Evolutionary conservation across 192 early-diverging fungal genomes (phyloP).

Genomic region (Geranomyces variabilis): DNA sequence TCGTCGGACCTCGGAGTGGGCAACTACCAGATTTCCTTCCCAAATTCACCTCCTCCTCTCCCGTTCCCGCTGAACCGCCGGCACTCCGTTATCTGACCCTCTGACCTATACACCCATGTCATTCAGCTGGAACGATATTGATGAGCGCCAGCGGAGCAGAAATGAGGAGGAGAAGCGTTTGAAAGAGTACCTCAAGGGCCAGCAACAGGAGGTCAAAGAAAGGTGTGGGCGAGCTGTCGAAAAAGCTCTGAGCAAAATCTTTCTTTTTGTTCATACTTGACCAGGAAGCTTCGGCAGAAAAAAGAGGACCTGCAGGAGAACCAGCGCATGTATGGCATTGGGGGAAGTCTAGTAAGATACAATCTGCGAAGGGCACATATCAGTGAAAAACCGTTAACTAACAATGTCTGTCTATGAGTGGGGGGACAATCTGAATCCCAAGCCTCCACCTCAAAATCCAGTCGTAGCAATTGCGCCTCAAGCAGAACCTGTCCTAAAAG

Average conservation of each 20-base stretch:
- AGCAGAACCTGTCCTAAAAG: not conserved
- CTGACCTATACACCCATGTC: too few species aligned
- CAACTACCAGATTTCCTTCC: too few species aligned
- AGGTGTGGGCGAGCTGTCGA: constrained; percentile 24
- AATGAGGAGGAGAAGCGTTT: constrained; percentile 40
- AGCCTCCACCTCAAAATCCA: not conserved
- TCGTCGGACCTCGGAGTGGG: too few species aligned
- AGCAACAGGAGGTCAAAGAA: constrained; percentile 46
- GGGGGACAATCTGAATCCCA: not conserved
- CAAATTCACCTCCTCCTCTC: too few species aligned
- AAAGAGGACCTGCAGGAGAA: not conserved
- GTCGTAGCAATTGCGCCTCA: constrained; percentile 1
- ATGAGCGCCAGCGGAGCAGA: constrained; percentile 39
- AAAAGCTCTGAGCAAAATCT: not conserved
- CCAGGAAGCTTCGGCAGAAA: not conserved
- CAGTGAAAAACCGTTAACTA: not conserved
- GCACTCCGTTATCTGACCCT: too few species aligned
- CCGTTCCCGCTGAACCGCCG: too few species aligned
- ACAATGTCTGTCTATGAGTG: not conserved
- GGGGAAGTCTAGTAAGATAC: not conserved
- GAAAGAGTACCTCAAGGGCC: constrained; percentile 40
- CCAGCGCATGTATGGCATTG: constrained; percentile 1
- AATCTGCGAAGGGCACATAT: not conserved
- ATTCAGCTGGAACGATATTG: constrained; percentile 49
- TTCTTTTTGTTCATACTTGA: not conserved